phyloP scores from a whole-genome alignment of 805 yeast species.

The Wickerhamiella lipophila region DNA sequence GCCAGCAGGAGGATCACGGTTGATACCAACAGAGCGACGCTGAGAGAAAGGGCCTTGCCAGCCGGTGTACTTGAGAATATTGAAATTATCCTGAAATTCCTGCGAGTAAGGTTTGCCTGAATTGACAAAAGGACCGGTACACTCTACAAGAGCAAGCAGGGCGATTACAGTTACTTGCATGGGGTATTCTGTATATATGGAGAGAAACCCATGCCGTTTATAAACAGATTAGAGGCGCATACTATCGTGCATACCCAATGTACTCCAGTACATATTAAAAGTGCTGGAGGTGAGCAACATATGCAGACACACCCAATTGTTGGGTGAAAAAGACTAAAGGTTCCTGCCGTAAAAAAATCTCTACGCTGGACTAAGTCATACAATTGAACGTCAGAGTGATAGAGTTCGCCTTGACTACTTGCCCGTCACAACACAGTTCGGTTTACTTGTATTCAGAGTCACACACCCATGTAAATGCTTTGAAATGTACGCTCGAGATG shows the following conservation, averaged over 20 bases:
- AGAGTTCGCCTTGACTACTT: no score
- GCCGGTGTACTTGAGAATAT: constrained; percentile 36
- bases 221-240: not conserved
- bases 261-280: not conserved
- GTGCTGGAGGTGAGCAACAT: not conserved
- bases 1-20: constrained; percentile 38
- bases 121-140: constrained; percentile 8
- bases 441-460: no score
- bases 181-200: no score
- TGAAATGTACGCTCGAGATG: no score
- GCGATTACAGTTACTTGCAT: constrained; percentile 10
- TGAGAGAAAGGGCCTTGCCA: constrained; percentile 43
- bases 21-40: constrained; percentile 41
- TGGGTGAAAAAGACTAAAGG: not conserved
- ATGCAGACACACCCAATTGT: not conserved
- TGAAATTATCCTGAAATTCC: constrained; percentile 33
- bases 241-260: not conserved
- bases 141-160: constrained; percentile 9
- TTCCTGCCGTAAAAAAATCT: no score
- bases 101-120: constrained; percentile 21
- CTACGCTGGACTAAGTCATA: no score
- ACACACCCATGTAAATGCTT: no score
- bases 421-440: no score
- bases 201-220: not conserved
- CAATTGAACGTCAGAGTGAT: no score